A percentile compares a stretch with the other conserved stretches of the same genome.
Conservation (phyloP, 2,329 filamentous ascomycete genomes). For the Lizonia empirigonia region DNA sequence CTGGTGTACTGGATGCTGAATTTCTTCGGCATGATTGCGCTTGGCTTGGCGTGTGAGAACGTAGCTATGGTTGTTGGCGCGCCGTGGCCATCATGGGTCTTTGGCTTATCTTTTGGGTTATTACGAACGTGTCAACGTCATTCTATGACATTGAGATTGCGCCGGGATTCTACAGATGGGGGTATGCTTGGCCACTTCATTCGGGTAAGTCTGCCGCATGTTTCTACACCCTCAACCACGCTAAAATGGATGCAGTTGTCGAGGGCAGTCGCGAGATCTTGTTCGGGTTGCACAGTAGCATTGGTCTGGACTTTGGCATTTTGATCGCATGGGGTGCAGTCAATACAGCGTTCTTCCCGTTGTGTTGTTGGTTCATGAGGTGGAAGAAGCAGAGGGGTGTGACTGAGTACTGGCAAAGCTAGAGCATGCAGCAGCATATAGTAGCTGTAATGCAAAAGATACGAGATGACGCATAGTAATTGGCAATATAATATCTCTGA, state of each 20-base stretch:
- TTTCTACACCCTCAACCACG: constrained; percentile 22
- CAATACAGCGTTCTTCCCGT: constrained; percentile 60
- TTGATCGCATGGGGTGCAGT: constrained; percentile 63
- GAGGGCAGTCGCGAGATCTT: constrained; percentile 64
- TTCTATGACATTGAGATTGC: constrained; percentile 66
- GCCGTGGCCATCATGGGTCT: constrained; percentile 66
- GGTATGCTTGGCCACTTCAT: constrained; percentile 68
- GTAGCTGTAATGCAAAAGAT: too few species aligned
- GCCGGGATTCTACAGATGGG: constrained; percentile 65
- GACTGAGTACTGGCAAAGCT: constrained; percentile 22
- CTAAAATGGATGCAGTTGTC: constrained; percentile 53
- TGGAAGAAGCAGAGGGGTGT: constrained; percentile 28
- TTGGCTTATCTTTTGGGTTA: constrained; percentile 72
- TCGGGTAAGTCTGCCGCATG: constrained; percentile 48
- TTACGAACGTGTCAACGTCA: constrained; percentile 65
- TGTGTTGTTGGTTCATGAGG: constrained; percentile 52
- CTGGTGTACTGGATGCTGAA: constrained; percentile 69
- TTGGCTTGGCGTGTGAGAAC: constrained; percentile 69
- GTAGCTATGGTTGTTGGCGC: constrained; percentile 66
- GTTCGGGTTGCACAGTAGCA: constrained; percentile 63
- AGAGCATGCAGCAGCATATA: not conserved
- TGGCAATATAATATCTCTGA: not conserved
- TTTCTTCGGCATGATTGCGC: constrained; percentile 65
- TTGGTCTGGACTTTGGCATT: constrained; percentile 66
- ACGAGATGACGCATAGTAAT: not conserved